Evolutionary conservation across 805 yeast genomes (phyloP), one percentile per base, ranked within the genome.

Genomic region (Ogataea paraovalis): DNA sequence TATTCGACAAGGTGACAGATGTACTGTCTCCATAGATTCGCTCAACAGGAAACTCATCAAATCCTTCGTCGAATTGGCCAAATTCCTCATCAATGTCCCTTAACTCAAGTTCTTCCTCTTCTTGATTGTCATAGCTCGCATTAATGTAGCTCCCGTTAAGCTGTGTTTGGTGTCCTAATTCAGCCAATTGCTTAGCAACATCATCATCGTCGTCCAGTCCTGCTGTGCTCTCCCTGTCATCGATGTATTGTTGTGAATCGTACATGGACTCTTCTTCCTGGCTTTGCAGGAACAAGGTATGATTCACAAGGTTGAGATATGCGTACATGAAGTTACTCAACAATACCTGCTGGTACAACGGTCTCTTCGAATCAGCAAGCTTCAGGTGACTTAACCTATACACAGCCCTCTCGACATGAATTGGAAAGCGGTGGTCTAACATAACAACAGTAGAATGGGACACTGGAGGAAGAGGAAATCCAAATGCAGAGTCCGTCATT

Each of bases 281-380:
- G 50, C 83, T 88, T 58, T 86, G 92, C 51, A 87, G 66, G 65
- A 84, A 88, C 55, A 86, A 71, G 14, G 92, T 91, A 63, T 92
- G 97, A 65, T 92, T 96, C 47, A 94, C 96, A 66, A 94, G 73
- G 62, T 94, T 92, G 72, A 94, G 76, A 67, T 94, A 94, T 0
- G 97, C 92, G 63, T 94, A 94, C 99, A 94, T 94, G 78, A 94
- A 94, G 65, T 94, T 94, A 49, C 97, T 88, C 53, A 94, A 69
- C 43, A 94, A 66, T 1, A 94, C 99, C 64, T 94, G 99, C 64
- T 94, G 97, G 34, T 90, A 76, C 52, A 94, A 70, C 25, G 95
- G 94, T 49, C 98, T 73, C 61, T 89, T 86, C 1, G 98, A 92
- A 66, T 94, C 96, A 22, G 98, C 96, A 54, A 94, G 74, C 65